A percentile compares a stretch with the other conserved stretches of the same genome.
Conservation (phyloP, 352 stramenopile species). For the Thalassiosira hispida region DNA sequence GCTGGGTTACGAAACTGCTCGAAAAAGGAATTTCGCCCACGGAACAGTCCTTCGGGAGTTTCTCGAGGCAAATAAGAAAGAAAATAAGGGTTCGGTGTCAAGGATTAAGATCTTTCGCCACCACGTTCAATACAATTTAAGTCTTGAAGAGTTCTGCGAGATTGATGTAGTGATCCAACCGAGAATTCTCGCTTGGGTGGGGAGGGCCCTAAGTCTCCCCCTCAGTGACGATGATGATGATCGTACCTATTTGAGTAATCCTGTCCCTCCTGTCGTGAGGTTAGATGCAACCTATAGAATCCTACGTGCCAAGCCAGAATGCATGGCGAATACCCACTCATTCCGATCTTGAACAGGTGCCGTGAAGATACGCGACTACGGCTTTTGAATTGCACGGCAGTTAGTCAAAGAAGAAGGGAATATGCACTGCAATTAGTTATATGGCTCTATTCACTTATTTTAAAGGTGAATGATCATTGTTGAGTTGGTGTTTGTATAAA, state of each 20-base stretch:
- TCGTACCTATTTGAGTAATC: slow-evolving; percentile 3
- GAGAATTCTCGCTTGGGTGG: slow-evolving; percentile 2
- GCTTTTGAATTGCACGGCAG: neutral
- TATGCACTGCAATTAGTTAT: neutral
- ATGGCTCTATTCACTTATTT: neutral
- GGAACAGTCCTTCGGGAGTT: slow-evolving; percentile 3
- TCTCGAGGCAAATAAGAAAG: slow-evolving; percentile 8
- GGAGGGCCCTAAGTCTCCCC: neutral
- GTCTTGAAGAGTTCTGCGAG: slow-evolving; percentile 3
- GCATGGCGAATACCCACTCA: too few relatives aligned
- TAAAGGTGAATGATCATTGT: too few relatives aligned
- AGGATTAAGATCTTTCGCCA: slow-evolving; percentile 6
- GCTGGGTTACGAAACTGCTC: neutral
- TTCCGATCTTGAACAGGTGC: too few relatives aligned
- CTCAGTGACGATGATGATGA: slow-evolving; percentile 7
- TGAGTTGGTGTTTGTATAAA: too few relatives aligned
- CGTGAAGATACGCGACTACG: too few relatives aligned
- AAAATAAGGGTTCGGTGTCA: neutral
- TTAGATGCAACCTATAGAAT: slow-evolving; percentile 1
- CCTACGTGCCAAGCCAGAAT: slow-evolving; percentile 13
- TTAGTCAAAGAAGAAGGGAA: neutral
- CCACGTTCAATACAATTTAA: slow-evolving; percentile 9
- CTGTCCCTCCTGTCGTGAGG: neutral
- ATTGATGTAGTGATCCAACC: slow-evolving; percentile 2
- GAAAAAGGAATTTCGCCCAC: neutral